Evolutionary conservation across 768 basidiomycete species (phyloP).

Genomic region (Boletus eberwhitei): DNA sequence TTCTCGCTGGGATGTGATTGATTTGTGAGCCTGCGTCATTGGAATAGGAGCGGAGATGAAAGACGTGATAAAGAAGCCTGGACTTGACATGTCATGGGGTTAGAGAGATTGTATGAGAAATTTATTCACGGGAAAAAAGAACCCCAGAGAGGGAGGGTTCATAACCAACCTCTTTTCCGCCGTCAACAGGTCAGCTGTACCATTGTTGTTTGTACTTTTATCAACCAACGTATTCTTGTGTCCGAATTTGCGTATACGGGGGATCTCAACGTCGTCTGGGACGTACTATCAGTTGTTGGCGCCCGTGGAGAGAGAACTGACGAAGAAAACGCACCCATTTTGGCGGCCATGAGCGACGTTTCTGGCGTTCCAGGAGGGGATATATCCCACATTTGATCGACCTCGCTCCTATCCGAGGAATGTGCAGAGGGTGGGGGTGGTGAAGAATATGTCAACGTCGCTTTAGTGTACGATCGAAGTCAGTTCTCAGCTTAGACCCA

Average conservation of each 20-base stretch:
- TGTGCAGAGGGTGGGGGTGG: conserved; percentile 34
- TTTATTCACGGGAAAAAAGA: conserved; percentile 18
- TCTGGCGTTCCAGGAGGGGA: conserved; percentile 46
- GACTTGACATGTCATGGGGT: conserved; percentile 27
- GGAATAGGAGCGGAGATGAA: conserved; percentile 32
- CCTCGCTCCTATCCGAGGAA: conserved; percentile 41
- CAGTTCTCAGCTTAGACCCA: not conserved
- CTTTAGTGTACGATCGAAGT: conserved; percentile 14
- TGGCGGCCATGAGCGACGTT: conserved; percentile 40
- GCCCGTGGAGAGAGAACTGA: not conserved
- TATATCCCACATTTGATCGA: conserved; percentile 50
- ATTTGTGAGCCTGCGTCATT: conserved; percentile 18
- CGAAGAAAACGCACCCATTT: conserved; percentile 43
- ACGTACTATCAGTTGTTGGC: conserved; percentile 2
- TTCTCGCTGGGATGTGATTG: conserved; percentile 19
- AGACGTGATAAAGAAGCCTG: conserved; percentile 34
- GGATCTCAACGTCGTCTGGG: conserved; percentile 52
- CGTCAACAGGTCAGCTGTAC: conserved; percentile 13
- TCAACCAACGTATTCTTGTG: conserved; percentile 15
- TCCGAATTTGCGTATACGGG: conserved; percentile 49
- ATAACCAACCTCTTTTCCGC: conserved; percentile 22
- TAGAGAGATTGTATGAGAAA: conserved; percentile 21
- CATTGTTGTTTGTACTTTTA: not conserved
- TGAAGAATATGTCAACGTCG: conserved; percentile 39
- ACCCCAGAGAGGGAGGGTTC: conserved; percentile 8